Conservation (phyloP, 805 yeast genomes). For the Debaryomyces castellii region DNA sequence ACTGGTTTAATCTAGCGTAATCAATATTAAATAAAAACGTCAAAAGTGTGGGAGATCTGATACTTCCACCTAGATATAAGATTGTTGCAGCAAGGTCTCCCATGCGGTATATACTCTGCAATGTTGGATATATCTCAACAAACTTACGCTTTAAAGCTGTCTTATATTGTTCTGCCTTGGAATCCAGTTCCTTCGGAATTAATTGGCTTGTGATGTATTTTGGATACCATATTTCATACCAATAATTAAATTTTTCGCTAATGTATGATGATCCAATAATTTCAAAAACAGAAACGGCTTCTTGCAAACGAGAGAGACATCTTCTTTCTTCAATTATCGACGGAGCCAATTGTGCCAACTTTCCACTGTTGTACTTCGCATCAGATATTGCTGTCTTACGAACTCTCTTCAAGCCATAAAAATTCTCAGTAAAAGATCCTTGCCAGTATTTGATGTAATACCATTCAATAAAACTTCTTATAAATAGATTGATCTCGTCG, state of each 20-base stretch:
- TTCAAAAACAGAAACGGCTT: conserved; percentile 53
- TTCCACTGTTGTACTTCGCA: conserved; percentile 26
- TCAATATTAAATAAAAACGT: conserved; percentile 63
- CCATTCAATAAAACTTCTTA: conserved; percentile 69
- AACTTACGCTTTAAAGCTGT: conserved; percentile 40
- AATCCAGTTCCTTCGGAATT: conserved; percentile 16
- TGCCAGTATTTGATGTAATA: conserved; percentile 71
- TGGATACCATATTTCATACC: conserved; percentile 64
- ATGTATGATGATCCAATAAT: conserved; percentile 68
- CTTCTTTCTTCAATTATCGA: conserved; percentile 50
- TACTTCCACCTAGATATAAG: conserved; percentile 63
- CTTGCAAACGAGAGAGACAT: conserved; percentile 54
- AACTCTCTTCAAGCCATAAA: conserved; percentile 81
- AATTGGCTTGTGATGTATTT: conserved; percentile 52
- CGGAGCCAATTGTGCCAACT: conserved; percentile 37
- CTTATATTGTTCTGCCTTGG: conserved; percentile 23
- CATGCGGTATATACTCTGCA: conserved; percentile 47
- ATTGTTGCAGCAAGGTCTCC: conserved; percentile 59
- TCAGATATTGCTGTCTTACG: conserved; percentile 34
- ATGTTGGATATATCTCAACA: conserved; percentile 60
- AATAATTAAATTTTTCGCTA: conserved; percentile 62
- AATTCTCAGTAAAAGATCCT: conserved; percentile 85
- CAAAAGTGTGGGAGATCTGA: conserved; percentile 60
- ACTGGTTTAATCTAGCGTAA: conserved; percentile 59
- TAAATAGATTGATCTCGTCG: conserved; percentile 68